Base-by-base conservation (phyloP, 768 basidiomycete species). In the Zangia roseola region DNA sequence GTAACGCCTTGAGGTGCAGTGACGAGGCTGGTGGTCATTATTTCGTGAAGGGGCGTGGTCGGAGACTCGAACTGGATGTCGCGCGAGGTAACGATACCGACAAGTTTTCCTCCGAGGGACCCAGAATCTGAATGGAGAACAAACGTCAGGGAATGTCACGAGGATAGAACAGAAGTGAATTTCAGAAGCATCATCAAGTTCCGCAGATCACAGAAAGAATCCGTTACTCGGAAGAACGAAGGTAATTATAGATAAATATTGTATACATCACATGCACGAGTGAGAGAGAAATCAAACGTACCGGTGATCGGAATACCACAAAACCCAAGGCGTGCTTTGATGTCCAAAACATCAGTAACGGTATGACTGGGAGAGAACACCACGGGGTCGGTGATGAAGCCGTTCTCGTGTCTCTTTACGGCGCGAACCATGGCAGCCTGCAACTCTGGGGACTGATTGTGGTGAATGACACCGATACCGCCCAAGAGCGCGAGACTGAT, bases 401-500 rank as follows among this genome's bases (percentile, higher is more conserved):
- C 97, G 64, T 98, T 99, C 71, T 98, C 95, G 66, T 94, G 95
- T 61, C 94, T 86, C 71, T 99, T 99, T 25, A 98, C 97, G 36
- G 91, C 90, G 55, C 91, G 87, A 60, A 98, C 92, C 94, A 98
- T 98, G 34, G 88, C 86, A 8, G 95, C 95, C 72, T 99, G 97
- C 5, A 82, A 80, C 37, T 82, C 83, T 0, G 93, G 63, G 1
- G 84, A 56, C 68, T 93, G 91, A 69, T 98, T 99, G 72, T 99
- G 94, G 69, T 99, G 95, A 60, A 98, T 97, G 63, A 98, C 91
- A 72, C 97, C 95, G 53, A 98, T 88, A 46, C 95, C 97, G 41
- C 97, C 97, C 47, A 94, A 82, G 45, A 99, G 84, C 78, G 93
- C 92, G 79, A 95, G 84, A 42, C 86, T 75, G 64, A 95, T 92